Percentiles rank a stretch among this genome's conserved stretches.
Conservation (phyloP, 306 rosid species). For the Herpetospermum pedunculosum region DNA sequence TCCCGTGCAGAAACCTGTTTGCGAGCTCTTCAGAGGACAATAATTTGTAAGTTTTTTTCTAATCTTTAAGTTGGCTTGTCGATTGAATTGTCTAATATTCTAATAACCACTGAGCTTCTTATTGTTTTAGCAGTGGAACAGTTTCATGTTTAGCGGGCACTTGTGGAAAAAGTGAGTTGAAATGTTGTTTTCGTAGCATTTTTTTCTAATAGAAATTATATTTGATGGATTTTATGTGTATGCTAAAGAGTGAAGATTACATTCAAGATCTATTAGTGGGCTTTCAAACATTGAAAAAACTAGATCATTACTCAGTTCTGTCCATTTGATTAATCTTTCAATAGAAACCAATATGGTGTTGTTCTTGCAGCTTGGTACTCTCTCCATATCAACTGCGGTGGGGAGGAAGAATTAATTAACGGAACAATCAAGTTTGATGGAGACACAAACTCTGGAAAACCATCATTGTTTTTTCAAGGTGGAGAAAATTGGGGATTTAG, state of each 20-base stretch:
- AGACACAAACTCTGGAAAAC: conserved; percentile 15
- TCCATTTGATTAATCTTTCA: background rate
- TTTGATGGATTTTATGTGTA: background rate
- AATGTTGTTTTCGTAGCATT: background rate
- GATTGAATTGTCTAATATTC: background rate
- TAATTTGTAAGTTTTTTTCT: conserved; percentile 33
- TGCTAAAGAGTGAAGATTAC: background rate
- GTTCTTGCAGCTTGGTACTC: conserved; percentile 25
- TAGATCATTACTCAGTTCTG: background rate
- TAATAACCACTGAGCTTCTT: background rate
- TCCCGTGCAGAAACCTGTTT: conserved; percentile 40
- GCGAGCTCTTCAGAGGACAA: conserved; percentile 29
- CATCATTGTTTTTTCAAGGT: conserved; percentile 14
- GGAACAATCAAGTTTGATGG: conserved; percentile 25
- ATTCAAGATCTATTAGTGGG: background rate
- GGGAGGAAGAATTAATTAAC: conserved; percentile 9
- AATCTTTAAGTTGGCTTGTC: background rate
- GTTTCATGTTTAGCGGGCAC: conserved; percentile 31
- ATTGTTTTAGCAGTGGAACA: conserved; percentile 20
- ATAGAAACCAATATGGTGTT: background rate
- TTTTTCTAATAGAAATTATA: background rate
- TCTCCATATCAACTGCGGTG: conserved; percentile 56
- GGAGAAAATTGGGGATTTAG: conserved; percentile 38
- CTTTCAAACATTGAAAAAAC: background rate
- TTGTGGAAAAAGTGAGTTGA: conserved; percentile 2